These are phyloP conservation scores for Fusarium falciforme DNA, from an alignment of 2,329 filamentous ascomycete genomes.

Conservation along the genomic window DNA sequence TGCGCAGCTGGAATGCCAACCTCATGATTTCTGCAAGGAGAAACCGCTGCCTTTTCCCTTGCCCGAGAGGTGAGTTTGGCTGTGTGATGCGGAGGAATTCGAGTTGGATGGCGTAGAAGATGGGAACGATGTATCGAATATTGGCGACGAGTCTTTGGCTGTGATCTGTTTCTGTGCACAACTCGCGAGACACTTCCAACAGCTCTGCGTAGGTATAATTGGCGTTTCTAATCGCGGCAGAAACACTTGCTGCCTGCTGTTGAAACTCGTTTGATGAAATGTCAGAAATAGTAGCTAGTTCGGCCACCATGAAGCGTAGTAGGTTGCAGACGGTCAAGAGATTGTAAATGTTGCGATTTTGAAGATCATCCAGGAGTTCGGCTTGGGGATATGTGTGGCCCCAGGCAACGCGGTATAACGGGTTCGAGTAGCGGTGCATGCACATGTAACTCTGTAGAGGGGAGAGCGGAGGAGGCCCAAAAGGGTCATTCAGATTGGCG, in stretches of 20 bases:
- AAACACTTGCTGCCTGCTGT: not conserved
- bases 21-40: constrained; percentile 33
- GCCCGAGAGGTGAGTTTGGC: not conserved
- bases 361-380: constrained; percentile 49
- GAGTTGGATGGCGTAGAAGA: constrained; percentile 48
- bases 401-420: constrained; percentile 49
- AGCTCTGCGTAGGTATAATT: constrained; percentile 38
- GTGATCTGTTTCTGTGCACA: constrained; percentile 37
- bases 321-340: constrained; percentile 46
- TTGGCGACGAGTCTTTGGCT: constrained; percentile 47
- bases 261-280: not conserved
- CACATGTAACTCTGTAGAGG: constrained; percentile 25
- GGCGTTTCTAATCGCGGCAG: constrained; percentile 28
- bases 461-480: constrained; percentile 10
- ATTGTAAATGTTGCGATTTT: constrained; percentile 48
- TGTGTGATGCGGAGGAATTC: constrained; percentile 31
- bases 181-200: constrained; percentile 38
- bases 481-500: not conserved
- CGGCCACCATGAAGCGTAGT: constrained; percentile 46
- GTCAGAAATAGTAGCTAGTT: constrained; percentile 31
- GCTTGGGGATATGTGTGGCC: constrained; percentile 47
- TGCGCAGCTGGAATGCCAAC: constrained; percentile 46
- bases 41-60: not conserved
- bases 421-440: constrained; percentile 48
- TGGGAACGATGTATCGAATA: constrained; percentile 48